Evolutionary conservation across 2,329 filamentous ascomycete genomes (phyloP), one percentile per base, ranked within the genome.

Genomic region (Xylariaceae sp.): DNA sequence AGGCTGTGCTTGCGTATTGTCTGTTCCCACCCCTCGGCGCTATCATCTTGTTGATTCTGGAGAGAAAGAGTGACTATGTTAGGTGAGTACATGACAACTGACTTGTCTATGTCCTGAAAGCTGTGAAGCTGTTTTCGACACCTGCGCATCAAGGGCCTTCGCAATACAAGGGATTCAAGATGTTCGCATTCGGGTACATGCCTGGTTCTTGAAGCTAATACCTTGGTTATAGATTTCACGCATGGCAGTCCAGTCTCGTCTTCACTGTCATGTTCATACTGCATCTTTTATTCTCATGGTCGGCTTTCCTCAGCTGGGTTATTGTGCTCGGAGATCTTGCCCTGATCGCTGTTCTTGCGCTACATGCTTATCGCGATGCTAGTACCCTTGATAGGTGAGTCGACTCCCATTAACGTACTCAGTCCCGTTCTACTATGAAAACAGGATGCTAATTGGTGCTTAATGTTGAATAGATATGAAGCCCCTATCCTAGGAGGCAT

Each of bases 61-160:
- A 99, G 80, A 86, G 92, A 71, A 94, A 96, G 78, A 97, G 92
- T 71, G 94, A 99, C 76, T 99, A 96, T 74, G 94, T 99, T 59
- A 84, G 94, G 89, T 93, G 76, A 60, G 83, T 72, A 1, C 39
- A 2, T 23, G 13, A 35, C 13, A 11, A 3, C 9, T 4, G 5
- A 30, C 23, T 30, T 6, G 4, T 5, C 23, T 23, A 5, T 23
- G 51, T 30, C 30, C 11, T 49, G 7, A 35, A 2, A 18, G 17
- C 17, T 2, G 17, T 18, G 17, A 17, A 17, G 17, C 17, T 17
- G 17, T 17, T 17, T 2, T 17, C 17, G 17, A 17, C 17, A 17
- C 17, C 17, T 17, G 17, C 17, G 17, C 17, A 17, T 17, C 17
- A 17, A 17, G 17, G 17, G 17, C 17, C 17, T 17, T 17, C 17